Evolutionary conservation across 78 protist species (phyloP), one percentile per base, ranked within the genome.

Genomic region (Speleostelium caveatum): DNA sequence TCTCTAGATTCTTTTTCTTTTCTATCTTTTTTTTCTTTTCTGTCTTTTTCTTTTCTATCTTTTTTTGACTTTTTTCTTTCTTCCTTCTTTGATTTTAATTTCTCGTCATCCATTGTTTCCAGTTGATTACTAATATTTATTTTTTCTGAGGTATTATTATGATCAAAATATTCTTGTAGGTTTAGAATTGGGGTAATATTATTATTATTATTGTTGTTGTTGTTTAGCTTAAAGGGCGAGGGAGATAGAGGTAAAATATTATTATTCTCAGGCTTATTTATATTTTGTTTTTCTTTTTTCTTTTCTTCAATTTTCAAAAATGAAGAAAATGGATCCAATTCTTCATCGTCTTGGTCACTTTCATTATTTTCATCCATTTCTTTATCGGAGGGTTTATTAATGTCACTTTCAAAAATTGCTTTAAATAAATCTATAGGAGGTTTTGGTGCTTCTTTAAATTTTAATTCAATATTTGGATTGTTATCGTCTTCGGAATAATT

Each of bases 391-490:
- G 32, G 21, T 14, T 42, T 38, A 24, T 61, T 56, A 16, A 14
- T 10, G 36, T 36, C 4, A 67, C 49, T 56, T 75, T 86, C 93
- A 58, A 86, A 86, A 0, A 86, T 86, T 17, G 93, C 80, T 42
- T 86, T 86, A 51, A 86, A 86, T 32, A 86, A 42, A 58, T 86
- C 93, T 17, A 86, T 51, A 21, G 93, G 75, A 22, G 93, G 93
- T 67, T 78, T 86, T 39, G 72, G 28, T 8, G 69, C 79, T 22
- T 86, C 86, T 22, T 26, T 86, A 24, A 73, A 42, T 65, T 28
- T 35, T 59, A 28, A 79, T 6, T 36, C 45, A 45, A 1, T 39
- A 28, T n/a, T 45, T 69, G 3, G 60, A 28, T 16, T 21, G 35
- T 30, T 28, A 22, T 8, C 10, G 33, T 4, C 30, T 16, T 49